phyloP scores from a whole-genome alignment of 805 yeast species.

The Blastobotrys attinorum region DNA sequence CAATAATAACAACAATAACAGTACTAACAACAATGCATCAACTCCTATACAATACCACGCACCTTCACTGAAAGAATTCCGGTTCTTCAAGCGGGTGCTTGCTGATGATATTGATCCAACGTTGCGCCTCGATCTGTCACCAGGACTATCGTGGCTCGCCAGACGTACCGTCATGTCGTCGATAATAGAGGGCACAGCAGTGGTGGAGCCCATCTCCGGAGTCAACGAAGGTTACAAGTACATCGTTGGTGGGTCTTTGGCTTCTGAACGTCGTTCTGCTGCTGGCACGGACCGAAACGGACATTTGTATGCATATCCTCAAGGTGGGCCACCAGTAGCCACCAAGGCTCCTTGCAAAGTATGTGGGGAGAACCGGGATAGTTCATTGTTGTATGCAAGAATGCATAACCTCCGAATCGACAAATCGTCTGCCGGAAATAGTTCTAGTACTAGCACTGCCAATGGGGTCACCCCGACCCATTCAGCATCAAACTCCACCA shows the following conservation, averaged over 20 bases:
- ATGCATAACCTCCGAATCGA: slow-evolving; percentile 51
- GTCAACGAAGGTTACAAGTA: slow-evolving; percentile 58
- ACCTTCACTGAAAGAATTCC: slow-evolving; percentile 38
- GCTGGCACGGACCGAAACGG: not conserved
- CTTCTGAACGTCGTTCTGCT: not conserved
- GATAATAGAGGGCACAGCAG: slow-evolving; percentile 71
- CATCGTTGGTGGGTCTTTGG: not conserved
- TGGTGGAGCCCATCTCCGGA: slow-evolving; percentile 81
- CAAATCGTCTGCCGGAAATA: slow-evolving; percentile 10
- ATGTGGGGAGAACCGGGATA: slow-evolving; percentile 74
- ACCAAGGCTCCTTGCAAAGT: slow-evolving; percentile 67
- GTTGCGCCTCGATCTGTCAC: slow-evolving; percentile 53
- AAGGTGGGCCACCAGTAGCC: slow-evolving; percentile 61
- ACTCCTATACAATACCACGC: not conserved
- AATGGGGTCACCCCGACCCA: not conserved
- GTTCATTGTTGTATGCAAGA: slow-evolving; percentile 68
- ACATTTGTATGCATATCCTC: slow-evolving; percentile 35
- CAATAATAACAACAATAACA: not conserved
- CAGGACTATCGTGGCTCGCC: slow-evolving; percentile 55
- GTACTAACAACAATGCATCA: too few species aligned
- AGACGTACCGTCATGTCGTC: slow-evolving; percentile 55
- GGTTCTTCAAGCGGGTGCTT: slow-evolving; percentile 57
- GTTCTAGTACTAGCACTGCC: not conserved
- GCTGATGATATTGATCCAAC: slow-evolving; percentile 76
- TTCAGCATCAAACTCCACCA: slow-evolving; percentile 3